Evolutionary conservation across 2,329 filamentous ascomycete species (phyloP).

Genomic region (Fusarium heterosporum): DNA sequence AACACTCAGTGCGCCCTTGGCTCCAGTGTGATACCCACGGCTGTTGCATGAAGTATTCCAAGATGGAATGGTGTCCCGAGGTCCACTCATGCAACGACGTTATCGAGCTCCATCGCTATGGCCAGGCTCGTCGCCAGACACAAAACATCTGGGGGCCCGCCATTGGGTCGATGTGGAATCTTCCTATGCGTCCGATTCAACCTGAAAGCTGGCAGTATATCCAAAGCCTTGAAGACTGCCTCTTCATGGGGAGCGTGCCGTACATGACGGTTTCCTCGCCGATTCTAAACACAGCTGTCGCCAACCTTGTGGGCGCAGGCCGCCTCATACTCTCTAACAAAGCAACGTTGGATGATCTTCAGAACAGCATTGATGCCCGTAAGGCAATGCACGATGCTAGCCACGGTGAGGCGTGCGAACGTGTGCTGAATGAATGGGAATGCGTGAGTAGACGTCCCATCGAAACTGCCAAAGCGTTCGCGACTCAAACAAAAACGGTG

Average conservation of each 20-base stretch:
- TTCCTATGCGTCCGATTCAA: not conserved
- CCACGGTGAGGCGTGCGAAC: slow-evolving; percentile 27
- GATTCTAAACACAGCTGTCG: slow-evolving; percentile 1
- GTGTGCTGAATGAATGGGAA: slow-evolving; percentile 35
- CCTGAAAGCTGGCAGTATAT: not conserved
- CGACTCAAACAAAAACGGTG: not conserved
- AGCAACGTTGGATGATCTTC: not conserved
- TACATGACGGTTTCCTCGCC: not conserved
- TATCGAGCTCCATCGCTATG: slow-evolving; percentile 35
- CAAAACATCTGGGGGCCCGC: slow-evolving; percentile 12
- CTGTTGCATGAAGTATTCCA: slow-evolving; percentile 43
- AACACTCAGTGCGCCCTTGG: slow-evolving; percentile 4
- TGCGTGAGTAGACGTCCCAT: slow-evolving; percentile 12
- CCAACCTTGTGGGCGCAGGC: slow-evolving; percentile 13
- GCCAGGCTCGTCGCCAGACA: slow-evolving; percentile 13
- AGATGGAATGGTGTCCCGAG: slow-evolving; percentile 32
- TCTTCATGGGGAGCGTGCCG: slow-evolving; percentile 13
- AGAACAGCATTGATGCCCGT: not conserved
- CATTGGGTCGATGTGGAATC: not conserved
- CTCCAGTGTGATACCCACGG: slow-evolving; percentile 44
- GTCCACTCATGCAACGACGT: slow-evolving; percentile 17
- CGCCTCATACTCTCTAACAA: slow-evolving; percentile 15
- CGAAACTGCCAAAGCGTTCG: slow-evolving; percentile 5
- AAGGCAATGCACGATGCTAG: slow-evolving; percentile 5
- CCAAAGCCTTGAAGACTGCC: not conserved